Evolutionary conservation across 805 yeast species (phyloP).

Genomic region (Yamadazyma kitorensis): DNA sequence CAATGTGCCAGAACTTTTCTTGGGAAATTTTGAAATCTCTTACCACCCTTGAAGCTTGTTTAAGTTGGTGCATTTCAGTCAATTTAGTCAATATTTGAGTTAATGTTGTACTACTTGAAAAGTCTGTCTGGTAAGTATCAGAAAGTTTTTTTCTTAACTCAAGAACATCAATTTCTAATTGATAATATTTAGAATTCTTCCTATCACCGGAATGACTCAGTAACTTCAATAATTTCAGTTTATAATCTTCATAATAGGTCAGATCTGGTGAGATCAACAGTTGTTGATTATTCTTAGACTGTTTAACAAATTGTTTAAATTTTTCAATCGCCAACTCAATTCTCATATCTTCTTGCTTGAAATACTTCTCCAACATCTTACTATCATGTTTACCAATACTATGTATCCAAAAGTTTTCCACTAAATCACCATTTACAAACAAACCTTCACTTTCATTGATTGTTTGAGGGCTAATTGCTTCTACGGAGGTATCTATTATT

Average conservation of each 20-base stretch:
- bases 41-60: conserved; percentile 28
- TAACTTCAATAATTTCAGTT: conserved; percentile 20
- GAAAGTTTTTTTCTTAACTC: conserved; percentile 30
- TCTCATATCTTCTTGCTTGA: conserved; percentile 29
- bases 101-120: conserved; percentile 26
- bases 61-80: conserved; percentile 35
- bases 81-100: conserved; percentile 23
- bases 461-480: conserved; percentile 6
- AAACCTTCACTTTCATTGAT: conserved; percentile 15
- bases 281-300: conserved; percentile 1
- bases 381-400: conserved; percentile 24
- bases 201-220: conserved; percentile 19
- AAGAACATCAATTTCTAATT: conserved; percentile 28
- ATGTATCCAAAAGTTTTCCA: conserved; percentile 37
- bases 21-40: conserved; percentile 30
- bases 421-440: conserved; percentile 35
- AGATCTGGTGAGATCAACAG: conserved; percentile 10
- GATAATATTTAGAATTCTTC: conserved; percentile 19
- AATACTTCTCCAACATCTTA: conserved; percentile 24
- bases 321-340: conserved; percentile 17
- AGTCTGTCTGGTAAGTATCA: conserved; percentile 32
- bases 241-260: conserved; percentile 21
- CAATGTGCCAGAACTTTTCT: conserved; percentile 34
- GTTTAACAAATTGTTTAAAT: conserved; percentile 19
- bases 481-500: conserved; percentile 28